Evolutionary conservation across 2,329 filamentous ascomycete species (phyloP).

Genomic region (Emmonsiellopsis sp.): DNA sequence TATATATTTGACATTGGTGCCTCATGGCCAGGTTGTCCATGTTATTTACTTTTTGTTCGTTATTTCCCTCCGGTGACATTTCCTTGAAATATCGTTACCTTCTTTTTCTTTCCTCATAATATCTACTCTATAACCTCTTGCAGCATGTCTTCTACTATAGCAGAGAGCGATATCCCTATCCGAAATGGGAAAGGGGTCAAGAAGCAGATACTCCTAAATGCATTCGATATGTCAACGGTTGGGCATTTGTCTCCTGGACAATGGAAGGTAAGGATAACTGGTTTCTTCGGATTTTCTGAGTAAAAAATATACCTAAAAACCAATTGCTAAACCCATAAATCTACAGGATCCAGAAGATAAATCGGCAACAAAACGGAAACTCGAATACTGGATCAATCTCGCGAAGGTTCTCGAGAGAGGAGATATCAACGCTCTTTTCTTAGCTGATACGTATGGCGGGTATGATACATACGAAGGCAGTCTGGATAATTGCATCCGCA

Average conservation of each 20-base stretch:
- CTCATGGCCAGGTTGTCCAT: too few relatives aligned
- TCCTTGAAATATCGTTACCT: too few relatives aligned
- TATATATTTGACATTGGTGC: too few relatives aligned
- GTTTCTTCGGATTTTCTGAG: neutral
- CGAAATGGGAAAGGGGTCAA: conserved; percentile 17
- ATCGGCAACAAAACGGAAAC: conserved; percentile 50
- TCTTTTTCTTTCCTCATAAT: too few relatives aligned
- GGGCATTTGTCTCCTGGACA: conserved; percentile 57
- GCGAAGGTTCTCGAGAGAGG: conserved; percentile 54
- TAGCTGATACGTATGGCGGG: conserved; percentile 57
- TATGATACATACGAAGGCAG: conserved; percentile 54
- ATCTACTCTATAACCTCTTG: neutral
- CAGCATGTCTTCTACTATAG: neutral
- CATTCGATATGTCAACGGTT: conserved; percentile 57
- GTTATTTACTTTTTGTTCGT: too few relatives aligned
- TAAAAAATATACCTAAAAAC: conserved; percentile 3
- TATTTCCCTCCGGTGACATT: too few relatives aligned
- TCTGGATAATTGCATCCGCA: conserved; percentile 51
- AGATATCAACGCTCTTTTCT: conserved; percentile 55
- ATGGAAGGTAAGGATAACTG: conserved; percentile 47
- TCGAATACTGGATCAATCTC: conserved; percentile 56
- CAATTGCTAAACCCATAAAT: neutral
- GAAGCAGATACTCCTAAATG: conserved; percentile 53
- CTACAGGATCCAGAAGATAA: conserved; percentile 50
- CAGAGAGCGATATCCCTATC: neutral